Percentiles rank a stretch among this genome's conserved stretches.
Evolutionary conservation across 352 stramenopile genomes (phyloP).

Genomic region (Phytophthora gonapodyides): DNA sequence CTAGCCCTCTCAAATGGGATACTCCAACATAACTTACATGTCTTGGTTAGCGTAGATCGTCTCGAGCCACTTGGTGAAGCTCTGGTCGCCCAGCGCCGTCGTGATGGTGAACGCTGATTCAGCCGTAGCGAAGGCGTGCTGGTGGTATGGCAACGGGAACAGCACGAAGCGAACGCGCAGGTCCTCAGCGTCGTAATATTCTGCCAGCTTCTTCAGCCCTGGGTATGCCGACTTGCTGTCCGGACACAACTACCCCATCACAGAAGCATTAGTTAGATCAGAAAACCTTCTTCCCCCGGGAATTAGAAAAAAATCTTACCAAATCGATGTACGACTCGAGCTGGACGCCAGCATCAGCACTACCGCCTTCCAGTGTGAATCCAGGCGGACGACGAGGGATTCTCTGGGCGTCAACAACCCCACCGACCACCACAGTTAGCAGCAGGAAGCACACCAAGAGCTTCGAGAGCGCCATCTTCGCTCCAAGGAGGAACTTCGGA

Average conservation of each 20-base stretch:
- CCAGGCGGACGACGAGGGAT: conserved; percentile 66
- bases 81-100: conserved; percentile 50
- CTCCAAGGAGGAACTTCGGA: background rate
- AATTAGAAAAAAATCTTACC: conserved; percentile 34
- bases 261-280: conserved; percentile 11
- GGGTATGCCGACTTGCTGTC: conserved; percentile 74
- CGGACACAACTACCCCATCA: conserved; percentile 60
- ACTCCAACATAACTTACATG: conserved; percentile 40
- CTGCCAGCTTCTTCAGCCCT: conserved; percentile 60
- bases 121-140: conserved; percentile 69
- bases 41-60: conserved; percentile 81
- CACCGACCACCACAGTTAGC: conserved; percentile 21
- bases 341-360: conserved; percentile 64
- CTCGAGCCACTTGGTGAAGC: conserved; percentile 78
- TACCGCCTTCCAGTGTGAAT: conserved; percentile 61
- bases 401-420: conserved; percentile 22
- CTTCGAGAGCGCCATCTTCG: conserved; percentile 9
- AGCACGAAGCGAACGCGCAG: conserved; percentile 75
- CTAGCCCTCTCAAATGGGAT: background rate
- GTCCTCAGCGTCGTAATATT: conserved; percentile 59
- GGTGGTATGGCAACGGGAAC: conserved; percentile 81
- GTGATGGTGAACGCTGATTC: conserved; percentile 75
- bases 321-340: conserved; percentile 87
- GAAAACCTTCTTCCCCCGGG: conserved; percentile 3
- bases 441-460: conserved; percentile 25